Evolutionary conservation across 164 flowering plant species (phyloP), one percentile per base, ranked within the genome.

Genomic region (Piper longum): DNA sequence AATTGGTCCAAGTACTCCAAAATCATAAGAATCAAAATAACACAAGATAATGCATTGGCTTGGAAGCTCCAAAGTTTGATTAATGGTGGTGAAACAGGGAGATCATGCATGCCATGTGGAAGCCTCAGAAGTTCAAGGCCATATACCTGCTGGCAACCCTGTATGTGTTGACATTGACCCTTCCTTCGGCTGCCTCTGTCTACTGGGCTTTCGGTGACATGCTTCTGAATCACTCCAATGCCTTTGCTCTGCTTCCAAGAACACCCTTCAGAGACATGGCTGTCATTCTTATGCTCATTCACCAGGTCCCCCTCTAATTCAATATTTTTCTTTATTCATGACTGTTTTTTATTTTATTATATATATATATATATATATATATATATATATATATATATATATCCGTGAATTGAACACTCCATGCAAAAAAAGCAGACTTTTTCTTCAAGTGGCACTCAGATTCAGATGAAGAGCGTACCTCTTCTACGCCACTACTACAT

Each of bases 101-200:
- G 72, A 83, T 92, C 3, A 92, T 92, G 98, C 96, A 92, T 64
- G 98, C 98, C 8, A 92, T 92, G 98, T 92, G 96, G 96, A 89
- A 86, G 79, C 98, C 98, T 0, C 96, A 86, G 67, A 92, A 86
- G 74, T 92, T 92, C 76, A 92, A 91, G 76, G 84, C 89, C 58
- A 91, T 91, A 63, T 91, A 91, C 72, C 70, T 89, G 59, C 51
- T 80, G 63, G 98, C 96, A 0, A 91, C 98, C 1, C 58, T 87
- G 55, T 91, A 87, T 70, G 98, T 91, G 60, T 68, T 91, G 66
- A 89, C 98, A 42, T 82, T 89, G 77, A 91, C 98, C 16, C 81
- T 91, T 1, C 98, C 98, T 0, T 89, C 98, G 0, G 95, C 95
- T 1, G 64, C 78, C 7, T 83, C 98, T 5, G 91, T 87, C 8